These are phyloP conservation scores for Liriodendron chinense DNA, from an alignment of 164 flowering plant genomes.

Conservation along the genomic window DNA sequence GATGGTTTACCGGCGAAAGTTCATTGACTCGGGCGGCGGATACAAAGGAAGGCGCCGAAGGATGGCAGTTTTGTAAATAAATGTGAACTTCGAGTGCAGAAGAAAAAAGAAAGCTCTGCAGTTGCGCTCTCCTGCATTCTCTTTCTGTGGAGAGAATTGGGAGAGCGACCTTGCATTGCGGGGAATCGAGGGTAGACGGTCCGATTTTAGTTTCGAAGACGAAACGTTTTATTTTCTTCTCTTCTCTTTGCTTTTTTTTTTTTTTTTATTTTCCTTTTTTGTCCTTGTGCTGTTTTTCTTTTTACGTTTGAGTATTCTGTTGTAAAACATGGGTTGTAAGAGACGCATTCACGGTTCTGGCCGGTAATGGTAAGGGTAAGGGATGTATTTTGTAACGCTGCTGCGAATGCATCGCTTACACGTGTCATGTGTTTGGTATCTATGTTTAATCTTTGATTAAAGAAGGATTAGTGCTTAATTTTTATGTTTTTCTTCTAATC, in stretches of 20 bases:
- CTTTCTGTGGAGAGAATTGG: slow-evolving; percentile 30
- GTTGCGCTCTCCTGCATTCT: slow-evolving; percentile 51
- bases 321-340: slow-evolving; percentile 58
- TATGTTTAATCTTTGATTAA: neutral
- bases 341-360: slow-evolving; percentile 61
- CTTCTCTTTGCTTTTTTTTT: neutral
- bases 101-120: slow-evolving; percentile 41
- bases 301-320: slow-evolving; percentile 7
- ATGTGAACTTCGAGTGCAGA: slow-evolving; percentile 8
- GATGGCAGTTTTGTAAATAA: slow-evolving; percentile 25
- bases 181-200: slow-evolving; percentile 86
- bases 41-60: slow-evolving; percentile 16
- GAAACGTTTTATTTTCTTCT: neutral
- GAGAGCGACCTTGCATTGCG: slow-evolving; percentile 69
- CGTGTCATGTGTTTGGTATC: slow-evolving; percentile 33
- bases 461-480: neutral
- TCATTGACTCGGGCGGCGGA: slow-evolving; percentile 19
- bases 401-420: slow-evolving; percentile 78
- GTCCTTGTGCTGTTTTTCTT: neutral
- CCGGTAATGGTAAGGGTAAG: neutral
- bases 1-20: slow-evolving; percentile 4
- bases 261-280: neutral
- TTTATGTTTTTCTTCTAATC: too few relatives aligned
- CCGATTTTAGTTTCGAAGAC: slow-evolving; percentile 36
- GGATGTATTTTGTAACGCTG: slow-evolving; percentile 21